These are phyloP conservation scores for Anisodus acutangulus DNA, from an alignment of 257 asterid genomes.

Conservation along the genomic window DNA sequence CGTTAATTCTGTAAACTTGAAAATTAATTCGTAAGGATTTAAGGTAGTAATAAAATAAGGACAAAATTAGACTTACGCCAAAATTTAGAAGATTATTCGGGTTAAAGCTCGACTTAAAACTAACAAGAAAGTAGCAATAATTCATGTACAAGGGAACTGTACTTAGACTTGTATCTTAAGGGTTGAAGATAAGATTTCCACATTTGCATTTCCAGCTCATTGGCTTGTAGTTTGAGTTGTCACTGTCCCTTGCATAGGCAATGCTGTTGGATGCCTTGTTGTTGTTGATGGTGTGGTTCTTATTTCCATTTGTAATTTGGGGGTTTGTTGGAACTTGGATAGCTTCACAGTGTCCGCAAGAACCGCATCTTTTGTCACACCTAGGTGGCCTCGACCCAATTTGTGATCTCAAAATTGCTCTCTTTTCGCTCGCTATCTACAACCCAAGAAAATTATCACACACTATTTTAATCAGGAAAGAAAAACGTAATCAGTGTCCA, in stretches of 20 bases:
- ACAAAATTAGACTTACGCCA: neutral
- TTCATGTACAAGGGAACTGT: slow-evolving; percentile 33
- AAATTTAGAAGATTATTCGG: slow-evolving; percentile 18
- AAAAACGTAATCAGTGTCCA: neutral
- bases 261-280: neutral
- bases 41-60: neutral
- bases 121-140: neutral
- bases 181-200: slow-evolving; percentile 76
- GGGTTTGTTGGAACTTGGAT: slow-evolving; percentile 85
- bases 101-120: neutral
- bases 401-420: slow-evolving; percentile 42
- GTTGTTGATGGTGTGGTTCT: slow-evolving; percentile 31
- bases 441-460: neutral
- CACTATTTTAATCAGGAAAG: neutral
- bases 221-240: slow-evolving; percentile 77
- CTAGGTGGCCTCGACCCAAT: slow-evolving; percentile 89
- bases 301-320: slow-evolving; percentile 38
- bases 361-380: slow-evolving; percentile 66
- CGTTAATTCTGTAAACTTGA: neutral
- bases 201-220: slow-evolving; percentile 98
- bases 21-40: neutral
- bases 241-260: slow-evolving; percentile 40
- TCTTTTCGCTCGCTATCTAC: slow-evolving; percentile 40
- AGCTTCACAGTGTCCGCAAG: slow-evolving; percentile 74
- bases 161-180: slow-evolving; percentile 40